Conservation (phyloP, 2,329 filamentous ascomycete species). For the Gaeumannomyces sp. region DNA sequence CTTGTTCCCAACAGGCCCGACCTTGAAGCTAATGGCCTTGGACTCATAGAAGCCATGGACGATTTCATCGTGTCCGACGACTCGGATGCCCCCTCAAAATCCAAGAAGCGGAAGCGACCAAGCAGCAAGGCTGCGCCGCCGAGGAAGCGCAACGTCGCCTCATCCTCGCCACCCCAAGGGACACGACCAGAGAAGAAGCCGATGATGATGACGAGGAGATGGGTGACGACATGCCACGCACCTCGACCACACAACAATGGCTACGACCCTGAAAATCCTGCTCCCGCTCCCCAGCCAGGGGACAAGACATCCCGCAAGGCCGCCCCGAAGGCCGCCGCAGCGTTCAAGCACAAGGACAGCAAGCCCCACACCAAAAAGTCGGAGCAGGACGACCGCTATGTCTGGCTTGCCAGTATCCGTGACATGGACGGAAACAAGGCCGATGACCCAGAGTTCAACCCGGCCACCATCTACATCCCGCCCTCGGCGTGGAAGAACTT, state of each 20-base stretch:
- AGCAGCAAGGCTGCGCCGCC: conserved; percentile 38
- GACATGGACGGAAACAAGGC: conserved; percentile 79
- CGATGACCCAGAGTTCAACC: conserved; percentile 83
- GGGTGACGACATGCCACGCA: conserved; percentile 49
- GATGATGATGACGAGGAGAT: conserved; percentile 46
- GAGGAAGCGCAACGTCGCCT: conserved; percentile 57
- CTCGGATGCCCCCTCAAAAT: conserved; percentile 59
- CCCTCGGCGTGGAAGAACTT: conserved; percentile 74
- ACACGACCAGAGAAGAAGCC: conserved; percentile 28
- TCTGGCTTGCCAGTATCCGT: conserved; percentile 79
- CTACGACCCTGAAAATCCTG: conserved; percentile 45
- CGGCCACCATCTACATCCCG: conserved; percentile 84
- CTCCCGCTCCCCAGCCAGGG: conserved; percentile 23
- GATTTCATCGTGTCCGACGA: conserved; percentile 87
- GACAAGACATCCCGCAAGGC: conserved; percentile 16
- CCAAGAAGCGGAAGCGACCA: conserved; percentile 72
- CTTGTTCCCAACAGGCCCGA: too few relatives aligned
- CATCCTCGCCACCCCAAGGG: conserved; percentile 27
- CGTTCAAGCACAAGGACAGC: conserved; percentile 35
- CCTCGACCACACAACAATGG: conserved; percentile 80
- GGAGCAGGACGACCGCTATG: conserved; percentile 79
- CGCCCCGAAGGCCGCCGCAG: conserved; percentile 19
- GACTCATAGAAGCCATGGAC: conserved; percentile 59
- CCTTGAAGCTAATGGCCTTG: conserved; percentile 8
- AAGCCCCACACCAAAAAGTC: conserved; percentile 65